Base-by-base conservation (phyloP, 1,284 basidiomycete species). In the Coniferiporia weirii region DNA sequence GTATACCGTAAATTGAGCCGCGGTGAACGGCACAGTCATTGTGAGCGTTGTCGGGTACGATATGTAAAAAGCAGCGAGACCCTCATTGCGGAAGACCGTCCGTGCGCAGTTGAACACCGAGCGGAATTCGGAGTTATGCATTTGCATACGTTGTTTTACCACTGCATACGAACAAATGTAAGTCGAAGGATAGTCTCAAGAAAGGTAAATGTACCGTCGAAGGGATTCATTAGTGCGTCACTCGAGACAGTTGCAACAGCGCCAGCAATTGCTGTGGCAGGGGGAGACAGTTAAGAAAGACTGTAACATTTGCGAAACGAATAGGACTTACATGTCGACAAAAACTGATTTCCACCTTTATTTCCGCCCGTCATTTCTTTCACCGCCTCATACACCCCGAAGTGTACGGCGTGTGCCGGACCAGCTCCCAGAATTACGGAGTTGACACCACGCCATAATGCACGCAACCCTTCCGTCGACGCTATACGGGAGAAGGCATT, bases 191-290 rank as follows among this genome's bases (percentile, higher is more conserved):
- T 59, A 52, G 50, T 47, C 15, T 47, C 52, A 61, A 54, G 22
- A 50, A 49, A 58, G 49, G 63, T 27, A 45, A 22, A 45, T 85
- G 71, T 71, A 96, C 95, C 95, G 75, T 99, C 97, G 71, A 99
- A 99, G 3, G 97, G 97, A 74, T 99, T 99, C 97, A 99, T 99
- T 61, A 99, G 79, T 7, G 96, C 96, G 76, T 99, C 97, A 60
- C 91, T 91, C 1, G 94, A 91, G 66, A 97, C 91, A 19, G 96
- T 98, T 0, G 97, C 97, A 1, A 89, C 85, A 56, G 95, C 96
- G 65, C 97, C 97, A 32, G 97, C 97, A 27, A 96, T 69, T 17
- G 95, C 95, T 90, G 49, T 15, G 32, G 12, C 36, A 44, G 51
- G 22, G 44, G 20, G 36, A 4, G 27, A 52, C 22, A 22, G 32